Evolutionary conservation across 2,329 filamentous ascomycete species (phyloP).

Genomic region (Calonectria henricotiae): DNA sequence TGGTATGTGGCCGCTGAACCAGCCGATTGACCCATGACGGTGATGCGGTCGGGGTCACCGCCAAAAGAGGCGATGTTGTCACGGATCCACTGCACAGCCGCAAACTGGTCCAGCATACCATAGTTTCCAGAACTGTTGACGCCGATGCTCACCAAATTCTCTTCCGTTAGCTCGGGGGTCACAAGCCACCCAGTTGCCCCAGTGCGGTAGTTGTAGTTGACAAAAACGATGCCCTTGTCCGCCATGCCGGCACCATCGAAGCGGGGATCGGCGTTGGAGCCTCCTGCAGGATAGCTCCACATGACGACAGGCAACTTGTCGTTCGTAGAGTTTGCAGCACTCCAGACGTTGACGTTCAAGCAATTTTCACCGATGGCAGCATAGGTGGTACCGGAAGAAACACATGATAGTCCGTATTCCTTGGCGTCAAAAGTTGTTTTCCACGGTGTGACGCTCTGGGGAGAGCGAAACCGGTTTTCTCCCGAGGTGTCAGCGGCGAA

Average conservation of each 20-base stretch:
- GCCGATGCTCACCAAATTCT: no score
- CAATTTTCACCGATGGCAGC: not conserved
- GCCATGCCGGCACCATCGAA: slow-evolving; percentile 28
- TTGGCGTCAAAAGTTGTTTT: no score
- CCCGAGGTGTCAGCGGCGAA: no score
- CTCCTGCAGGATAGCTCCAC: slow-evolving; percentile 44
- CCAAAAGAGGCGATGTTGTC: slow-evolving; percentile 35
- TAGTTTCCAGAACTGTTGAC: no score
- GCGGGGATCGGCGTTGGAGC: slow-evolving; percentile 20
- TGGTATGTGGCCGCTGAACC: not conserved
- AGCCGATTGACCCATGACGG: slow-evolving; percentile 31
- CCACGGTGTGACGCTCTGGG: no score
- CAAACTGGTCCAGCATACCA: slow-evolving; percentile 27
- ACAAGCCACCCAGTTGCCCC: slow-evolving; percentile 8
- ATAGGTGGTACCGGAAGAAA: no score
- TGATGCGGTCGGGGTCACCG: slow-evolving; percentile 32
- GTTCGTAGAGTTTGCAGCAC: slow-evolving; percentile 44
- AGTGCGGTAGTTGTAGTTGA: slow-evolving; percentile 15
- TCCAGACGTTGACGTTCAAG: slow-evolving; percentile 9
- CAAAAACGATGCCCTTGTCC: slow-evolving; percentile 8
- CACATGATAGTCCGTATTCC: no score
- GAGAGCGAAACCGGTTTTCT: no score
- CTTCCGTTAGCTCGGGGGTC: no score
- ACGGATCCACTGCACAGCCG: slow-evolving; percentile 28
- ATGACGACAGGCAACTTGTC: slow-evolving; percentile 54